Percentiles rank a stretch among this genome's conserved stretches.
phyloP scores from a whole-genome alignment of 768 basidiomycete genomes.

The Tubosaeta sp. region DNA sequence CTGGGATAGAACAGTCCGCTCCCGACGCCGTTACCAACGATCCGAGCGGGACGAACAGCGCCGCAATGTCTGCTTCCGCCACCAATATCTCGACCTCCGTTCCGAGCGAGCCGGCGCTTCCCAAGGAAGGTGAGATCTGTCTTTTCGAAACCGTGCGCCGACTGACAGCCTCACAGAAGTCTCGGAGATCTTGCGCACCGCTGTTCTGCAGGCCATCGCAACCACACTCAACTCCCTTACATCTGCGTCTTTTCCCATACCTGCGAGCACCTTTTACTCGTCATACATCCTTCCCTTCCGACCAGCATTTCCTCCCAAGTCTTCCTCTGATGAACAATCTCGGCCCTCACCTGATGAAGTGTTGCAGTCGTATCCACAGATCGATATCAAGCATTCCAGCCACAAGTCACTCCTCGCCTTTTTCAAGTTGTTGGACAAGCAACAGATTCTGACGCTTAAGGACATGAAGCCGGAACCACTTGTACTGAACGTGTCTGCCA shows the following conservation, averaged over 20 bases:
- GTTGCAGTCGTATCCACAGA: slow-evolving; percentile 36
- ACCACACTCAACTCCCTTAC: slow-evolving; percentile 46
- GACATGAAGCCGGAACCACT: slow-evolving; percentile 51
- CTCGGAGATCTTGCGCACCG: slow-evolving; percentile 45
- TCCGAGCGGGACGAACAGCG: slow-evolving; percentile 24
- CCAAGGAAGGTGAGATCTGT: slow-evolving; percentile 27
- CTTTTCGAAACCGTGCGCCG: background rate
- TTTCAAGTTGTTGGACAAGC: slow-evolving; percentile 74
- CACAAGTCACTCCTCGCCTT: slow-evolving; percentile 81
- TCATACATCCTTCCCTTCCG: slow-evolving; percentile 73
- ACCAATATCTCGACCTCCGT: slow-evolving; percentile 5
- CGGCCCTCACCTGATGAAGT: slow-evolving; percentile 5
- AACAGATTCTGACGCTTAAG: slow-evolving; percentile 68
- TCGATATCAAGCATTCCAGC: slow-evolving; percentile 74
- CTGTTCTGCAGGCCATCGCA: slow-evolving; percentile 64
- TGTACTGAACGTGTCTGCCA: slow-evolving; percentile 48
- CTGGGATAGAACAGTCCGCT: slow-evolving; percentile 6
- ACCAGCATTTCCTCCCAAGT: slow-evolving; percentile 49
- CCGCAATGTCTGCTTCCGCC: slow-evolving; percentile 1
- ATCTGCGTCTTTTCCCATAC: slow-evolving; percentile 62
- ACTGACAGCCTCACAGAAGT: slow-evolving; percentile 18
- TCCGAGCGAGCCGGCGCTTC: slow-evolving; percentile 12
- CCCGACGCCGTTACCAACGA: slow-evolving; percentile 6
- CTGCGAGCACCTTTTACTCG: slow-evolving; percentile 72
- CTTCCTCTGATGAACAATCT: slow-evolving; percentile 5